Base-by-base conservation (phyloP, 2,329 filamentous ascomycete species). In the Penicillium oxalicum region DNA sequence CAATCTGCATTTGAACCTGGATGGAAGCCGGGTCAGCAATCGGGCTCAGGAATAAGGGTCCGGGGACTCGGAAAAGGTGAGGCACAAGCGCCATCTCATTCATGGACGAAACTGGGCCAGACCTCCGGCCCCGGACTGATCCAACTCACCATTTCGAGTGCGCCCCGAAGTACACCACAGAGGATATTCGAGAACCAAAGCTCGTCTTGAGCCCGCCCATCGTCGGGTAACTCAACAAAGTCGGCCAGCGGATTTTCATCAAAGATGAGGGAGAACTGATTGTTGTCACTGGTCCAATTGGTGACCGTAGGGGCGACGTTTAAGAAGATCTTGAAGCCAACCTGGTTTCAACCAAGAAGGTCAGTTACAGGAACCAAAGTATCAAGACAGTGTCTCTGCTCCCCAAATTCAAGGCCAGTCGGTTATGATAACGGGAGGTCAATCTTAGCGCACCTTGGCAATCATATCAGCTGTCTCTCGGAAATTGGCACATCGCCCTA, bases 161-260 rank as follows among this genome's bases (percentile, higher is more conserved):
- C 86, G 11, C 93, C 93, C 59, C 93, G 79, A 52, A 98, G 74
- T 38, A 98, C 88, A 38, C 93, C 93, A 61, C 93, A 96, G 38
- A 97, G 79, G 49, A 98, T 94, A 70, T 97, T 98, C 4, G 90
- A 96, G 70, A 94, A 98, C 93, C 93, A 98, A 35, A 98, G 76
- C 73, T 97, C 91, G 63, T 96, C 91, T 70, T 98, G 93, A 3
- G 93, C 89, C 55, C 90, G 81, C 44, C 91, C 93, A 70, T 98
- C 93, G 66, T 98, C 93, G 0, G 93, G 93, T 38, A 98, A 75
- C 71, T 98, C 93, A 42, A 98, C 93, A 72, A 97, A 98, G 71
- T 98, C 93, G 44, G 91, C 91, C 50, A 98, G 75, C 0, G 93
- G 93, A 64, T 97, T 98, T 70, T 98, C 93, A 57, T 98, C 93